Conservation (phyloP, 1,284 basidiomycete species). For the Fomitopsis pinicola region DNA sequence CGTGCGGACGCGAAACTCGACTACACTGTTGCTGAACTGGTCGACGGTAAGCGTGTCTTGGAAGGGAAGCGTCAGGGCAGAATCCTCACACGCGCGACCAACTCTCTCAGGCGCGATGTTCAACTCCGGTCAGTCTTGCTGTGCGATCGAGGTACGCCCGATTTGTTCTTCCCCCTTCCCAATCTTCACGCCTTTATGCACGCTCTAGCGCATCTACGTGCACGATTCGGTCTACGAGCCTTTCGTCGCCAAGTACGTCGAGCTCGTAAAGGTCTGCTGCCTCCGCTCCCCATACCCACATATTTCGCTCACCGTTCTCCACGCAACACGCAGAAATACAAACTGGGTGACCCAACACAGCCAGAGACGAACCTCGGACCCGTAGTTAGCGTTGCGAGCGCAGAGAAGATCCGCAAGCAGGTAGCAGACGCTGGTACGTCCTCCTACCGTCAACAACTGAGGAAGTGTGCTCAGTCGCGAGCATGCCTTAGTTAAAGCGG, state of each 20-base stretch:
- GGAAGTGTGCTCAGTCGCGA: no score
- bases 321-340: slow-evolving; percentile 52
- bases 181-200: neutral
- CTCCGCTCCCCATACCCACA: neutral
- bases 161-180: neutral
- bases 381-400: slow-evolving; percentile 84
- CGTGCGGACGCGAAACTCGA: slow-evolving; percentile 80
- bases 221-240: slow-evolving; percentile 79
- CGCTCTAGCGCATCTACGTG: slow-evolving; percentile 82
- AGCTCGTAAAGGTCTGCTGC: slow-evolving; percentile 59
- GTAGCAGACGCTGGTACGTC: slow-evolving; percentile 73
- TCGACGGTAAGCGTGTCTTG: slow-evolving; percentile 62
- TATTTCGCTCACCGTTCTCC: neutral
- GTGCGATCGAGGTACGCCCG: slow-evolving; percentile 66
- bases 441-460: neutral
- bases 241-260: slow-evolving; percentile 77
- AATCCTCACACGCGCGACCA: neutral
- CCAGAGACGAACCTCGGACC: slow-evolving; percentile 81
- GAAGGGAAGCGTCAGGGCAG: neutral
- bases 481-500: slow-evolving; percentile 54
- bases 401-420: slow-evolving; percentile 81
- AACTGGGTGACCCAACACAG: slow-evolving; percentile 81
- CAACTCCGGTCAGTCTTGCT: slow-evolving; percentile 94
- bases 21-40: slow-evolving; percentile 82
- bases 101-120: slow-evolving; percentile 72